Evolutionary conservation across 352 stramenopile species (phyloP).

Genomic region (Thalassiosira hispida): DNA sequence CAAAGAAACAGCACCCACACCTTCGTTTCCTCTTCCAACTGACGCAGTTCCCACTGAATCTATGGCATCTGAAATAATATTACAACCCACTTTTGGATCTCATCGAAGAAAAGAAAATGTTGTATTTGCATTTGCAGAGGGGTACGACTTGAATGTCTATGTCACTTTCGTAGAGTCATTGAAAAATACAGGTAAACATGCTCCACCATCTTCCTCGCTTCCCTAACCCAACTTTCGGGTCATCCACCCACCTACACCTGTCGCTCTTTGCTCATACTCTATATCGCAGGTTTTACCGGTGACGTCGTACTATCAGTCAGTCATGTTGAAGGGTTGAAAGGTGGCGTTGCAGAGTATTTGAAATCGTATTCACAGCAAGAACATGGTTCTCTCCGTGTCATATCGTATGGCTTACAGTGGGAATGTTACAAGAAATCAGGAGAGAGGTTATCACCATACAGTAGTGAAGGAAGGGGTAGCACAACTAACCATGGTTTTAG

Average conservation of each 20-base stretch:
- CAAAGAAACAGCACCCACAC: neutral
- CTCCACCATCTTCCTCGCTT: too few species aligned
- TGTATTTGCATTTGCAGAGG: constrained; percentile 76
- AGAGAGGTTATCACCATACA: constrained; percentile 10
- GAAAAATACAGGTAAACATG: constrained; percentile 50
- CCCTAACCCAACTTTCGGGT: too few species aligned
- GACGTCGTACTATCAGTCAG: constrained; percentile 73
- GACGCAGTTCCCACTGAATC: constrained; percentile 11
- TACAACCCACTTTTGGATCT: constrained; percentile 62
- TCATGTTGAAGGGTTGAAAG: constrained; percentile 30
- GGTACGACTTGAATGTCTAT: constrained; percentile 66
- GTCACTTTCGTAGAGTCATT: constrained; percentile 72
- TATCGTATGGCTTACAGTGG: constrained; percentile 63
- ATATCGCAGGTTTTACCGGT: too few species aligned
- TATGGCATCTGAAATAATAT: constrained; percentile 26
- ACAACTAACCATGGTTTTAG: constrained; percentile 37
- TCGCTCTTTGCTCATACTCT: too few species aligned
- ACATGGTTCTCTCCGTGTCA: constrained; percentile 37
- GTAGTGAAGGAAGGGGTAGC: constrained; percentile 10
- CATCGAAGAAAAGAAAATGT: constrained; percentile 64
- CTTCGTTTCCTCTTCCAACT: constrained; percentile 13
- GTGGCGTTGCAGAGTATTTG: constrained; percentile 70
- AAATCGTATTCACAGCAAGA: constrained; percentile 32
- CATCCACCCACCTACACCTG: too few species aligned
- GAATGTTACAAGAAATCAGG: constrained; percentile 55